Percentiles rank a stretch among this genome's conserved stretches.
phyloP scores from a whole-genome alignment of 1,139 yeast genomes.

The Magnusiomyces ingens region DNA sequence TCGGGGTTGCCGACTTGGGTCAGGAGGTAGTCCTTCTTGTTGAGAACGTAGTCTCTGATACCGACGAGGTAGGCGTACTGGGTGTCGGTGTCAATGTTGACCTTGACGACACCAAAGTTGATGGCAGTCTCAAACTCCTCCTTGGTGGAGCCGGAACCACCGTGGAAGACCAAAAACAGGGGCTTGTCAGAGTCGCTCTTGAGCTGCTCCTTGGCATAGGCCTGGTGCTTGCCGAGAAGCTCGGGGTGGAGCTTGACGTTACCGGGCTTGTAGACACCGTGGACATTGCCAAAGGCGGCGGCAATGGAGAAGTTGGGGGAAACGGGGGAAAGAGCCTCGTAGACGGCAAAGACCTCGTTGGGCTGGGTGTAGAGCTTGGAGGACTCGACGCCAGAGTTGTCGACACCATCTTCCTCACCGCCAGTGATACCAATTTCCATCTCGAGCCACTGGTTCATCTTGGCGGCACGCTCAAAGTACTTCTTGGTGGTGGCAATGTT shows the following conservation, averaged over 20 bases:
- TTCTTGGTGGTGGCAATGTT: constrained; percentile 91
- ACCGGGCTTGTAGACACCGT: constrained; percentile 99
- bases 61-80: constrained; percentile 96
- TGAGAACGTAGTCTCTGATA: constrained; percentile 93
- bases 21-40: constrained; percentile 89
- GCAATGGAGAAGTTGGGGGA: constrained; percentile 99
- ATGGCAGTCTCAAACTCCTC: constrained; percentile 89
- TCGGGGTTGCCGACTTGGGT: constrained; percentile 98
- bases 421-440: constrained; percentile 99
- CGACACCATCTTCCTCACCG: constrained; percentile 99
- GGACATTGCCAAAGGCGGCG: constrained; percentile 99
- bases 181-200: constrained; percentile 58
- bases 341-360: constrained; percentile 87
- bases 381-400: constrained; percentile 88
- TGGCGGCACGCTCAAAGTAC: constrained; percentile 91
- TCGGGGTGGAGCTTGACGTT: constrained; percentile 91
- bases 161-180: constrained; percentile 98
- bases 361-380: constrained; percentile 90
- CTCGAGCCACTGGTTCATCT: constrained; percentile 96
- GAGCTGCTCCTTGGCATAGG: constrained; percentile 58
- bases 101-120: constrained; percentile 93
- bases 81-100: constrained; percentile 98
- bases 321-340: constrained; percentile 83
- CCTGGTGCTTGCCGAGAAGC: constrained; percentile 94
- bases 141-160: constrained; percentile 98